Evolutionary conservation across 345 rosid species (phyloP).

Genomic region (Salix caprea): DNA sequence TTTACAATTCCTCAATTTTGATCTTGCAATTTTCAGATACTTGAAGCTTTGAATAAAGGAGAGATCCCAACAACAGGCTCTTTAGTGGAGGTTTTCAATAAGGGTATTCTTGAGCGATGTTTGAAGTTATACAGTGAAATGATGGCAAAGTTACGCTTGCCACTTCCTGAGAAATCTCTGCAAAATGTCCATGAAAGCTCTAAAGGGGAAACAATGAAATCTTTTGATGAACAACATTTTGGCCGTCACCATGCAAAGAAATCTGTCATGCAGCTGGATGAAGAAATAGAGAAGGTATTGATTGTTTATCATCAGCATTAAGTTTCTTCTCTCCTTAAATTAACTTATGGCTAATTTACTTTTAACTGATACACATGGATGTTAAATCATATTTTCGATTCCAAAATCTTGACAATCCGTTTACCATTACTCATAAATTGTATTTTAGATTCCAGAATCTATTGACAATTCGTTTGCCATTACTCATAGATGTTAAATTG

Average conservation of each 20-base stretch:
- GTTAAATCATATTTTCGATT: not conserved
- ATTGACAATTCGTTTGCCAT: not conserved
- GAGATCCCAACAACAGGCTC: conserved; percentile 99
- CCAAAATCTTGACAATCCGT: not conserved
- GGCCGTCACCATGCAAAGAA: conserved; percentile 90
- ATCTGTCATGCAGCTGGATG: conserved; percentile 72
- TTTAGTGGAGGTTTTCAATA: conserved; percentile 94
- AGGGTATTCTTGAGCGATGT: conserved; percentile 83
- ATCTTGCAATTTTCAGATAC: conserved; percentile 56
- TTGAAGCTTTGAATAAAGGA: conserved; percentile 96
- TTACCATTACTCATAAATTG: not conserved
- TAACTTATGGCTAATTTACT: not conserved
- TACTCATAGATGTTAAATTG: not conserved
- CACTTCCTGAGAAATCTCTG: conserved; percentile 59
- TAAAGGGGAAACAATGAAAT: conserved; percentile 51
- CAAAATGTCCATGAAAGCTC: conserved; percentile 62
- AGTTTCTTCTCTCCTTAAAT: not conserved
- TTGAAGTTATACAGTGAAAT: conserved; percentile 67
- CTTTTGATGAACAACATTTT: conserved; percentile 88
- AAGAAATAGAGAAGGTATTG: conserved; percentile 75
- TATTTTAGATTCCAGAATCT: not conserved
- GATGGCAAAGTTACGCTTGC: conserved; percentile 60
- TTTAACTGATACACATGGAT: not conserved
- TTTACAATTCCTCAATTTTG: not conserved
- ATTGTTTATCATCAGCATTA: not conserved